Conservation (phyloP, 805 yeast genomes). For the Cyberlindnera americana region DNA sequence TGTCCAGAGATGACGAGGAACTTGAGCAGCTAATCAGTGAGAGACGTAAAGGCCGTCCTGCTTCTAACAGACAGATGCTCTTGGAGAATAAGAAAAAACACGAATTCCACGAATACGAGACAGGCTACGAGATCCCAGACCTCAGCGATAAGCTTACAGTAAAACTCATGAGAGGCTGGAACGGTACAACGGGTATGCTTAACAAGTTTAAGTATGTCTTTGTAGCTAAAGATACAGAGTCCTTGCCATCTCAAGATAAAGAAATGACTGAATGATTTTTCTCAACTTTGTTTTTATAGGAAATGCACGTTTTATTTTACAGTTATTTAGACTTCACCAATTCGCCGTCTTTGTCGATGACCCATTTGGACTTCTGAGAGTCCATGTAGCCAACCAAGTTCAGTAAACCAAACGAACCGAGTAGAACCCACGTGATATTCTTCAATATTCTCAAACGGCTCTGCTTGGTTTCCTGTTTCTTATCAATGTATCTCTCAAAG, state of each 20-base stretch:
- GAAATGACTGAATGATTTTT: neutral
- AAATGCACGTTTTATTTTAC: conserved; percentile 3
- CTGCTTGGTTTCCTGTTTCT: conserved; percentile 6
- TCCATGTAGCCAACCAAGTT: conserved; percentile 2
- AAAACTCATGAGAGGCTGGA: conserved; percentile 64
- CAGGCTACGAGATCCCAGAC: conserved; percentile 77
- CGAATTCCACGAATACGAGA: conserved; percentile 57
- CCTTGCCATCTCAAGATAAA: conserved; percentile 6
- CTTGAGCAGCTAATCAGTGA: conserved; percentile 53
- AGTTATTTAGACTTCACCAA: neutral
- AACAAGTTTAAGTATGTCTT: conserved; percentile 46
- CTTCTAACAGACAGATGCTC: conserved; percentile 62
- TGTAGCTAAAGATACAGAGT: conserved; percentile 24
- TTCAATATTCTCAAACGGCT: neutral
- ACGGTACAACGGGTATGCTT: conserved; percentile 76
- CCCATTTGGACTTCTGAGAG: neutral
- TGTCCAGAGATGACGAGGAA: conserved; percentile 74
- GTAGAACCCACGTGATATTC: neutral
- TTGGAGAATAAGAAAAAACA: conserved; percentile 58
- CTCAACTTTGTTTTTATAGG: too few species aligned
- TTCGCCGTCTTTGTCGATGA: conserved; percentile 4
- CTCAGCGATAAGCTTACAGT: conserved; percentile 60
- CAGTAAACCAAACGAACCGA: conserved; percentile 1
- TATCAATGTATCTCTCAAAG: conserved; percentile 34
- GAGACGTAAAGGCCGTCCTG: conserved; percentile 88